Conservation (phyloP, 805 yeast genomes). For the Kodamaea lidongshanica region DNA sequence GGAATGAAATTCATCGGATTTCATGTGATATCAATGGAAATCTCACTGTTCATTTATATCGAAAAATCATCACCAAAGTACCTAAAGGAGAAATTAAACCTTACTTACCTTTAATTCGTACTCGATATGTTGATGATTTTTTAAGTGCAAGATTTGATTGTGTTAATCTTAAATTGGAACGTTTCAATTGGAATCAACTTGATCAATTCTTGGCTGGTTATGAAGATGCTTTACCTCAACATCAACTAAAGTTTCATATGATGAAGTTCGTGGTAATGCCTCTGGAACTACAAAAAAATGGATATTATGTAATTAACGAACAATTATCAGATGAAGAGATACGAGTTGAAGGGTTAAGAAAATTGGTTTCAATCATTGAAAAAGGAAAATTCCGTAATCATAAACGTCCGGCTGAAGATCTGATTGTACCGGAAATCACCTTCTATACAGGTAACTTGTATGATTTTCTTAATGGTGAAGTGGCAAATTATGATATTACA, state of each 20-base stretch:
- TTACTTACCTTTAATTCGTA: constrained; percentile 50
- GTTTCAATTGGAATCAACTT: constrained; percentile 81
- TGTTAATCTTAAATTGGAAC: constrained; percentile 44
- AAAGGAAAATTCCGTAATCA: constrained; percentile 43
- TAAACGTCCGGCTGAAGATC: constrained; percentile 23
- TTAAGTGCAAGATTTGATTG: constrained; percentile 52
- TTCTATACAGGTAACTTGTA: constrained; percentile 86
- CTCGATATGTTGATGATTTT: constrained; percentile 70
- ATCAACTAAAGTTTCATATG: constrained; percentile 49
- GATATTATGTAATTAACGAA: constrained; percentile 48
- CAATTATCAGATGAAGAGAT: constrained; percentile 74
- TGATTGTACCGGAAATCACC: constrained; percentile 65
- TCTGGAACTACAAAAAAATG: constrained; percentile 56
- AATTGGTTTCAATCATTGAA: constrained; percentile 57
- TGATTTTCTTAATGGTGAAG: constrained; percentile 49
- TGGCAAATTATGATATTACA: constrained; percentile 35
- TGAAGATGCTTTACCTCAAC: constrained; percentile 61
- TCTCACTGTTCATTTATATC: constrained; percentile 73
- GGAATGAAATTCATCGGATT: constrained; percentile 81
- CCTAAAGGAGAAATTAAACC: constrained; percentile 12
- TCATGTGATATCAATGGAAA: constrained; percentile 65
- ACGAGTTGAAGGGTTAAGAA: constrained; percentile 84
- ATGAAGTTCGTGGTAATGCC: constrained; percentile 85
- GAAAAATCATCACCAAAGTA: too few relatives aligned
- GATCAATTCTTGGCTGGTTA: constrained; percentile 92